phyloP scores from a whole-genome alignment of 805 yeast species.

The Pichia ethanolica region DNA sequence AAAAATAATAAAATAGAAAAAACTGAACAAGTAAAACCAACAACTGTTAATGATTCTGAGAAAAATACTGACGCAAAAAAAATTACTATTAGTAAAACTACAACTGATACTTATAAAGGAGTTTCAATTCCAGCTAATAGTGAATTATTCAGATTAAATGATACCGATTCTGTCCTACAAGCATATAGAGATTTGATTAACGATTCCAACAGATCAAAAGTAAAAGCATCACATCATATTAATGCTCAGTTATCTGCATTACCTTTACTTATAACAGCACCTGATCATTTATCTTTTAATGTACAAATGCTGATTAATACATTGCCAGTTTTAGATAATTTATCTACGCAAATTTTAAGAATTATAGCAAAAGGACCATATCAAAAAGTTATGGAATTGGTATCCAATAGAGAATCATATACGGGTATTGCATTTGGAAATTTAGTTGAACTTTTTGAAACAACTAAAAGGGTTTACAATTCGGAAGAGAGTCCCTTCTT shows the following conservation, averaged over 20 bases:
- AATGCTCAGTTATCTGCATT: conserved; percentile 52
- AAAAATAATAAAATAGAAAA: neutral
- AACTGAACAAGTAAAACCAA: neutral
- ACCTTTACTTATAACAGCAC: conserved; percentile 52
- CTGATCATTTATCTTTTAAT: conserved; percentile 49
- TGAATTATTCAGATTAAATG: conserved; percentile 23
- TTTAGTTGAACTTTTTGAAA: conserved; percentile 69
- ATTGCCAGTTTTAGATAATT: conserved; percentile 70
- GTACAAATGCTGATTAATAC: conserved; percentile 60
- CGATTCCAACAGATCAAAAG: conserved; percentile 10
- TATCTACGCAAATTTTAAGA: conserved; percentile 73
- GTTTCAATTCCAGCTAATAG: conserved; percentile 29
- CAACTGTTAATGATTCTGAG: neutral
- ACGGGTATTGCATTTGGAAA: conserved; percentile 60
- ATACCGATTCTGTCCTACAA: conserved; percentile 17
- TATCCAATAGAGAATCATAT: conserved; percentile 57
- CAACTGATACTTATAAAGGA: conserved; percentile 24
- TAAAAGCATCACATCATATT: conserved; percentile 19
- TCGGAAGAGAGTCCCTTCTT: conserved; percentile 66
- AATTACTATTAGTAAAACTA: neutral
- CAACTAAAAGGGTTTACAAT: conserved; percentile 61
- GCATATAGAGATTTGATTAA: conserved; percentile 22
- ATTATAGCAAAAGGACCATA: conserved; percentile 67
- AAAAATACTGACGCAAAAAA: neutral
- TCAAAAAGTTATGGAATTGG: conserved; percentile 64